Conservation (phyloP, 768 basidiomycete species). For the Auricularia sp. region DNA sequence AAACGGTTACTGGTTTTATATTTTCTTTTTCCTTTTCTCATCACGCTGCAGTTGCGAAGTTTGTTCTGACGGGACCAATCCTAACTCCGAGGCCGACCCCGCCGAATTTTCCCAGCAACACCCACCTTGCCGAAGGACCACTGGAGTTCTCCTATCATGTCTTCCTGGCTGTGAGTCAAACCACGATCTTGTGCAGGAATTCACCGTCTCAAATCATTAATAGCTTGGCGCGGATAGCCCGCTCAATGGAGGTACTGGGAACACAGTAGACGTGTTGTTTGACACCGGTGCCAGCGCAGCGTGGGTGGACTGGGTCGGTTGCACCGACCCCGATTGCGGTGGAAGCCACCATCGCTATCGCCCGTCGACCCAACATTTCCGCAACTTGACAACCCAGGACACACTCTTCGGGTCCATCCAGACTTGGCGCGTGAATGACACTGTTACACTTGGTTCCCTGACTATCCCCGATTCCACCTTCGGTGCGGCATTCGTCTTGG, state of each 20-base stretch:
- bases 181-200: no score
- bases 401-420: not conserved
- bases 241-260: not conserved
- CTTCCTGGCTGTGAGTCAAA: not conserved
- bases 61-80: not conserved
- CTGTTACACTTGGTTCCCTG: slow-evolving; percentile 1
- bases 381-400: not conserved
- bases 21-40: not conserved
- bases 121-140: not conserved
- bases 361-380: not conserved
- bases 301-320: slow-evolving; percentile 4
- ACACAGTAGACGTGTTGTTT: slow-evolving; percentile 1
- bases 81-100: not conserved
- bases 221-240: not conserved
- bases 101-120: slow-evolving; percentile 1
- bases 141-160: slow-evolving; percentile 7
- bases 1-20: not conserved
- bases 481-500: slow-evolving; percentile 3
- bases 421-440: slow-evolving; percentile 6
- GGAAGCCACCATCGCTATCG: not conserved
- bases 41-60: slow-evolving; percentile 1
- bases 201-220: no score
- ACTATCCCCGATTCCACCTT: slow-evolving; percentile 2
- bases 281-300: slow-evolving; percentile 5
- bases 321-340: not conserved